Base-by-base conservation (phyloP, 2,329 filamentous ascomycete species). In the Curvularia lunata region DNA sequence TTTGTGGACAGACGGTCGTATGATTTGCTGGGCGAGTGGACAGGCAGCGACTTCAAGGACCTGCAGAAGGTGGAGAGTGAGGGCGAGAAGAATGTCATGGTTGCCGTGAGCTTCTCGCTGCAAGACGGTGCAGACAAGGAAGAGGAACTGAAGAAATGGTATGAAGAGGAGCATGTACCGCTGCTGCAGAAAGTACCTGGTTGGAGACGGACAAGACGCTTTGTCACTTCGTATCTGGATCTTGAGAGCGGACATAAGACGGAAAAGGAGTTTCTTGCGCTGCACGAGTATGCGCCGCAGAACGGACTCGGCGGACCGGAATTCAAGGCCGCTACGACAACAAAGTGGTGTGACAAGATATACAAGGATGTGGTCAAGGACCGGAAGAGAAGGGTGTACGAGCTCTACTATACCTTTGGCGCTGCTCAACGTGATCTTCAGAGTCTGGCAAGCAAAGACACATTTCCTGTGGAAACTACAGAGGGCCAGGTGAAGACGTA, bases 351-450 rank as follows among this genome's bases (percentile, higher is more conserved):
- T 16, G 80, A 81, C 2, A 81, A 86, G 48, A 80, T 92, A 34
- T 84, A 85, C 66, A 75, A 78, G 19, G 84, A 86, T 32, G 82
- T 86, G 13, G 83, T 91, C 10, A 83, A 81, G 21, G 76, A 79
- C 46, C 85, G 85, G 67, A 81, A 77, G 10, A 82, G 86, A 43
- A 83, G 89, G 18, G 81, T 82, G 0, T 95, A 91, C 76, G 81
- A 85, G 32, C 85, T 93, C 61, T 91, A 91, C 75, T 93, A 95
- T 75, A 87, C 89, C 10, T 96, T 96, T 69, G 90, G 91, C 0
- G 84, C 89, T 0, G 90, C 85, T 0, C 87, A 90, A 0, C 84
- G 90, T 23, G 89, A 94, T 64, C 80, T 94, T 3, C 67, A 81
- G 0, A 82, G 84, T 5, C 77, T 91, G 1, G 80, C 84, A 0